Base-by-base conservation (phyloP, 2,329 filamentous ascomycete genomes). In the Penicillium oxalicum region DNA sequence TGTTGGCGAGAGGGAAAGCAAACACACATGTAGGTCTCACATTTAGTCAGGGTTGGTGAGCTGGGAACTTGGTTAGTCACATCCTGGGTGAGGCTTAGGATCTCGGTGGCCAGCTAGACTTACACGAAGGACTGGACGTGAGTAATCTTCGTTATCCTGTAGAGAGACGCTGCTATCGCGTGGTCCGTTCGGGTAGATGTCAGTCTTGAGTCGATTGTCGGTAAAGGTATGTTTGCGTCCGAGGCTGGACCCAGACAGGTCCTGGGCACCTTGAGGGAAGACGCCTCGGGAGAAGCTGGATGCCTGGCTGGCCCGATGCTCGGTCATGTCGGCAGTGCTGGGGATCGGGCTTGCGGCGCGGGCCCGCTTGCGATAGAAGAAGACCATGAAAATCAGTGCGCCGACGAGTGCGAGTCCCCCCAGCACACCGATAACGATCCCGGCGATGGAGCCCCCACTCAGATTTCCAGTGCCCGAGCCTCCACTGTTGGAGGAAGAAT, bases 101-200 rank as follows among this genome's bases (percentile, higher is more conserved):
- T 27, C 24, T 26, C 26, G 25, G 5, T 26, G 13, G 18, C n/a
- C 0, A 4, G 5, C 18, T n/a, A 8, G 6, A 65, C 70, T 61
- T 52, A 73, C 70, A 36, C 70, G 68, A 55, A 73, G 57, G 32
- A 73, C 70, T 39, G 70, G 72, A 26, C 73, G 65, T 32, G 72
- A 74, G 58, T 75, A 75, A 53, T 75, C 73, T 57, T 73, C 70
- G 48, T 74, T 70, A 51, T 75, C 73, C 51, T 74, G 71, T 18
- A 75, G 66, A 13, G 72, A 75, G 13, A 73, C 61, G 50, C 68
- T 71, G 57, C 72, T 74, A 39, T 68, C 60, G 32, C 70, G 70
- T 42, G 64, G 58, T 46, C 70, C 70, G 44, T 71, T 64, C 11
- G 65, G 63, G 53, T 71, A 72, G 45, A 74, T 63, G 50, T 68